These are phyloP conservation scores for Scedosporium apiospermum DNA, from an alignment of 2,329 filamentous ascomycete species.

Conservation along the genomic window DNA sequence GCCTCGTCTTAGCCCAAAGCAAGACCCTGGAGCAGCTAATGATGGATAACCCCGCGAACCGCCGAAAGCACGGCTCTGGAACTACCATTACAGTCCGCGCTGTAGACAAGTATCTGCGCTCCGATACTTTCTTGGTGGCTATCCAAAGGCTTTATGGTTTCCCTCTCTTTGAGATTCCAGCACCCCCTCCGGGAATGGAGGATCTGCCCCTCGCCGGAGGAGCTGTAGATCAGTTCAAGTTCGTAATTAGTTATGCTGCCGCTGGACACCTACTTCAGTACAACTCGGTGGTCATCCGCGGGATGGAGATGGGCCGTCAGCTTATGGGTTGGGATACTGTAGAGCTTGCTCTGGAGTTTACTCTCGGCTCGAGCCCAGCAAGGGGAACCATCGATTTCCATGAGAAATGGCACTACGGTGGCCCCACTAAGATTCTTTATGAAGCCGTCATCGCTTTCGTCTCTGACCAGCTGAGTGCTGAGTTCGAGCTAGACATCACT, in stretches of 20 bases:
- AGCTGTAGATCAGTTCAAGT: conserved; percentile 35
- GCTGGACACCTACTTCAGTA: conserved; percentile 50
- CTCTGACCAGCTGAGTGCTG: conserved; percentile 46
- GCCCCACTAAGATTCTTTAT: conserved; percentile 44
- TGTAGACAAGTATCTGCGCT: conserved; percentile 41
- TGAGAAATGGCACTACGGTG: conserved; percentile 28
- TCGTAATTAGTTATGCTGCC: conserved; percentile 55
- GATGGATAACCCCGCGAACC: neutral
- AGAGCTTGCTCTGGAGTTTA: conserved; percentile 51
- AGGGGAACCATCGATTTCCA: conserved; percentile 34
- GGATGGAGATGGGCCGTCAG: conserved; percentile 48
- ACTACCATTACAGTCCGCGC: conserved; percentile 36
- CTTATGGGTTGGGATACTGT: conserved; percentile 55
- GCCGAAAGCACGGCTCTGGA: conserved; percentile 14
- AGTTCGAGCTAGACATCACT: conserved; percentile 48
- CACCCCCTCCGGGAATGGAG: conserved; percentile 17
- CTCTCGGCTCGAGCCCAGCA: conserved; percentile 29
- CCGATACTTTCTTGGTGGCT: conserved; percentile 47
- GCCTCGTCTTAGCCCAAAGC: conserved; percentile 46
- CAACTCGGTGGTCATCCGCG: conserved; percentile 43
- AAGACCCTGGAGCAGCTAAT: conserved; percentile 19
- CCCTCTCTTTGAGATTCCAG: conserved; percentile 32
- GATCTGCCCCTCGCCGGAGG: conserved; percentile 27
- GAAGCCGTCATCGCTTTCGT: conserved; percentile 49
- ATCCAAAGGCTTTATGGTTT: conserved; percentile 49